Evolutionary conservation across 108 stramenopile genomes (phyloP), one percentile per base, ranked within the genome.

Genomic region (Pinguiococcus pyrenoidosus): DNA sequence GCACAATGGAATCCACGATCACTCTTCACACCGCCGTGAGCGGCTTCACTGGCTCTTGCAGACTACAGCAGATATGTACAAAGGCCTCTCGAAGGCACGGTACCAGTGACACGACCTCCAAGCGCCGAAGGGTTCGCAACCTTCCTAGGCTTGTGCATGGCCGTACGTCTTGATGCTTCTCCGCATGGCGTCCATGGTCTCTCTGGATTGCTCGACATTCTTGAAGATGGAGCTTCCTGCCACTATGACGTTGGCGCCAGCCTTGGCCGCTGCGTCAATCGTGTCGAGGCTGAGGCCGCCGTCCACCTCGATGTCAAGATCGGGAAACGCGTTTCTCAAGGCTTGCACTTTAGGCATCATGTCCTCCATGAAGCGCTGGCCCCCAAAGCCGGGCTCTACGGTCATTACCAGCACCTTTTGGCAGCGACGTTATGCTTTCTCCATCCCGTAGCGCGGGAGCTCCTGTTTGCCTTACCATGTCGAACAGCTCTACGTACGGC

Each of bases 361-460:
- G 49, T 73, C 62, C 36, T 49, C 49, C 71, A 87, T 91, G 49
- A 91, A 91, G 5, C 54, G 54, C 64, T 91, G 89, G 5, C 89
- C 89, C 22, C 77, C 73, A 23, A 80, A 80, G 12, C 89, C 89
- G 35, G 89, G 89, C 59, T 91, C 78, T 8, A 91, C 89, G 9
- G 89, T 85, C 89, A 87, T 90, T 13, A 90, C 59, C 37, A 90
- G 62, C 17, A 77, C n/a, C n/a, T n/a, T n/a, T n/a, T n/a, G n/a
- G n/a, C n/a, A n/a, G n/a, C n/a, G n/a, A n/a, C n/a, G n/a, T n/a
- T n/a, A n/a, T n/a, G n/a, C n/a, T n/a, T n/a, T n/a, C n/a, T n/a
- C n/a, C n/a, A n/a, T n/a, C n/a, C n/a, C n/a, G n/a, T n/a, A n/a
- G n/a, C n/a, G n/a, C n/a, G n/a, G n/a, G n/a, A n/a, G n/a, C n/a